Evolutionary conservation across 164 flowering plant genomes (phyloP).

Genomic region (Paratinospora sagittata): DNA sequence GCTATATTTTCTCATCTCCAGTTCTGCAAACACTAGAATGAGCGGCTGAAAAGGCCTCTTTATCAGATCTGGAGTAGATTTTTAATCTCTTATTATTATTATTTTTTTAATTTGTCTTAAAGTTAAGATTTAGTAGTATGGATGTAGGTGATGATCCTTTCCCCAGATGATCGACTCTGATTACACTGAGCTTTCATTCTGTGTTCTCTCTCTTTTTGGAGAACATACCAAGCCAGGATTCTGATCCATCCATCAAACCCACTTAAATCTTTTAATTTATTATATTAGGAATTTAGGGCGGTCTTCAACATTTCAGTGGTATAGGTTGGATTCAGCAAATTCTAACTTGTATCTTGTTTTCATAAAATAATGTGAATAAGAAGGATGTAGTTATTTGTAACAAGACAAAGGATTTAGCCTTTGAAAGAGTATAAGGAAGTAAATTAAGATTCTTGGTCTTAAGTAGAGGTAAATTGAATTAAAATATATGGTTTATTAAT

Average conservation of each 20-base stretch:
- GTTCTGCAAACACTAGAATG: not conserved
- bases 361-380: too few relatives aligned
- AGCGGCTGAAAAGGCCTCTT: not conserved
- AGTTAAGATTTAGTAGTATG: not conserved
- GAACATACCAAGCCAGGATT: not conserved
- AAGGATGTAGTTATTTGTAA: too few relatives aligned
- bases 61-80: not conserved
- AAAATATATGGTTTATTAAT: too few relatives aligned
- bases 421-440: too few relatives aligned
- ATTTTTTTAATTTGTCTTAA: not conserved
- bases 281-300: too few relatives aligned
- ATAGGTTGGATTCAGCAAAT: too few relatives aligned
- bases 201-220: not conserved
- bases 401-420: too few relatives aligned
- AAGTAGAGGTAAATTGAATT: too few relatives aligned
- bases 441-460: too few relatives aligned
- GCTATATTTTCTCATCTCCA: not conserved
- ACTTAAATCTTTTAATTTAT: too few relatives aligned
- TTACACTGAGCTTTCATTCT: not conserved
- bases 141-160: conserved; percentile 8
- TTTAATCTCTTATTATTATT: not conserved
- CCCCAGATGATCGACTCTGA: conserved; percentile 3
- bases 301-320: too few relatives aligned
- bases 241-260: not conserved
- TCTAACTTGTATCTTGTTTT: too few relatives aligned